These are phyloP conservation scores for Clavariopsis aquatica DNA, from an alignment of 495 filamentous ascomycete species.

Conservation along the genomic window DNA sequence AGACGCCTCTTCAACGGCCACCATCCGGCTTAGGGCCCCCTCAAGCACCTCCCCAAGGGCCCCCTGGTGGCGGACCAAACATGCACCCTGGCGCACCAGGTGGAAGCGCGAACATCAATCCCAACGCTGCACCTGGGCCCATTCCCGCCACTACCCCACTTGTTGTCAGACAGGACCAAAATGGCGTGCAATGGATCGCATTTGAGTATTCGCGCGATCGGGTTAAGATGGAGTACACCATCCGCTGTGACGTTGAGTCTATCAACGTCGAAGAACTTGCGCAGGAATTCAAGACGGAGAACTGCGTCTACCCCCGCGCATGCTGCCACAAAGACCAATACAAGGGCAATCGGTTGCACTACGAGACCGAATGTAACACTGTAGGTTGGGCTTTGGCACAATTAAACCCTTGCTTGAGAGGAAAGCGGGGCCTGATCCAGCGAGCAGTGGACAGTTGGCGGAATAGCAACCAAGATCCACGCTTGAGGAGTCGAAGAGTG, in stretches of 20 bases:
- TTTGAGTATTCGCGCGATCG: constrained; percentile 97
- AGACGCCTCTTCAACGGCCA: constrained; percentile 58
- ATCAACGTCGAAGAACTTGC: constrained; percentile 84
- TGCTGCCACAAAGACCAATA: constrained; percentile 96
- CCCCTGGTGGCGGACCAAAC: constrained; percentile 57
- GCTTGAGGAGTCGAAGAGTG: constrained; percentile 85
- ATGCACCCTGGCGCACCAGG: constrained; percentile 47
- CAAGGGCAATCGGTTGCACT: constrained; percentile 87
- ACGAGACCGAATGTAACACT: constrained; percentile 98
- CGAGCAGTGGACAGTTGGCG: constrained; percentile 97
- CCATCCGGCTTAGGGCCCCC: constrained; percentile 56
- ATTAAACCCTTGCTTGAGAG: constrained; percentile 83
- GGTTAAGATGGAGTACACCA: constrained; percentile 99
- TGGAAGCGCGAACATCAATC: constrained; percentile 58
- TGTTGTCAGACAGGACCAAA: constrained; percentile 92
- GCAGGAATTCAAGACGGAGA: constrained; percentile 91
- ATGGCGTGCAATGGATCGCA: constrained; percentile 98
- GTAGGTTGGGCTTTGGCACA: constrained; percentile 96
- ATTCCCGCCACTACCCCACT: constrained; percentile 97
- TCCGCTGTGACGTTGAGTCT: constrained; percentile 96
- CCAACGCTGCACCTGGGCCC: constrained; percentile 92
- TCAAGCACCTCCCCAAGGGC: constrained; percentile 49
- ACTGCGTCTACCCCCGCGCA: constrained; percentile 95
- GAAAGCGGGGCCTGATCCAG: constrained; percentile 94
- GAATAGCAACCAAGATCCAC: constrained; percentile 95